Evolutionary conservation across 768 basidiomycete species (phyloP), one percentile per base, ranked within the genome.

Genomic region (Jaapia argillacea): DNA sequence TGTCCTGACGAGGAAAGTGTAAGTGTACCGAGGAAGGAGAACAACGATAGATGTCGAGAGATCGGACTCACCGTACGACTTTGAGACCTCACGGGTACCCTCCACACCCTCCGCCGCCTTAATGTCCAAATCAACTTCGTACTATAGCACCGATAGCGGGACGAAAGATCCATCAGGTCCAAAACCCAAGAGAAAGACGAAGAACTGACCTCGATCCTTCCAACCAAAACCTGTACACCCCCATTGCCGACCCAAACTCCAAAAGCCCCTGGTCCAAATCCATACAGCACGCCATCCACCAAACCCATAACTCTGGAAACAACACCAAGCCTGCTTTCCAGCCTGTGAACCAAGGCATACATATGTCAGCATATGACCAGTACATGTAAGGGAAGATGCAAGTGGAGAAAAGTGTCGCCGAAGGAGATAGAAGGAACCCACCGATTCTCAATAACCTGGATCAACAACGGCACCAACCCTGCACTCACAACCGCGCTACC

Each of bases 401-500:
- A n/a, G n/a, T n/a, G n/a, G n/a, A n/a, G n/a, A n/a, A n/a, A n/a
- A n/a, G n/a, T n/a, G n/a, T n/a, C n/a, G n/a, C n/a, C n/a, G n/a
- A n/a, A n/a, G n/a, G n/a, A n/a, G n/a, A n/a, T n/a, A n/a, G n/a
- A n/a, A n/a, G n/a, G n/a, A n/a, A n/a, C n/a, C n/a, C n/a, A n/a
- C n/a, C n/a, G n/a, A 59, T 83, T 88, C 61, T 91, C 85, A 51
- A 94, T 79, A 31, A 94, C 69, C 55, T 96, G 90, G 42, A 97
- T 83, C 22, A 99, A 69, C 12, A 94, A 65, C 2, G 88, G 88
- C 40, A 99, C 75, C 36, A 96, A 65, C 3, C 96, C 96, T 24
- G 96, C 94, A 20, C 90, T 85, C 44, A 98, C 86, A 36, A 98
- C 78, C 90, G 96, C 89, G 53, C 85, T 88, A 6, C 85, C 89